Base-by-base conservation (phyloP, 2,329 filamentous ascomycete species). In the Acarospora socialis region DNA sequence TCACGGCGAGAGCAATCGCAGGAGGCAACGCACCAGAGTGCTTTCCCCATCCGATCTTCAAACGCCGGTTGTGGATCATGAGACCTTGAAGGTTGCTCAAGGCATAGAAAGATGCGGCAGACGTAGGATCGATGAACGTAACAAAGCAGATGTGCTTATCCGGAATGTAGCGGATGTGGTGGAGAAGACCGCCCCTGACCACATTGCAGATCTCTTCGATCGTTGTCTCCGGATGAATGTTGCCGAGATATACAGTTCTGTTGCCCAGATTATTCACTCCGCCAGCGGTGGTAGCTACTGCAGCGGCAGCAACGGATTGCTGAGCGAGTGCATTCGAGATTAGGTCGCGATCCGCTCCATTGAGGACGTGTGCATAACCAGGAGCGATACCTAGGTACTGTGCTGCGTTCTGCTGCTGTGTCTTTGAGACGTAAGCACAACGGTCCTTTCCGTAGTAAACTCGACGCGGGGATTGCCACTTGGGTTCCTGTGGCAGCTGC, bases 71-170 rank as follows among this genome's bases (percentile, higher is more conserved):
- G 63, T 98, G 90, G 48, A 98, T 98, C 90, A 98, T 98, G 43
- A 98, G 64, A 15, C 90, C 90, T 54, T 98, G 90, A 17, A 98
- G 66, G 59, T 95, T 95, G 69, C 86, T 94, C 38, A 98, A 65
- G 24, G 90, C 90, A 49, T 94, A 98, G 65, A 98, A 98, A 1
- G 87, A 94, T 23, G 90, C 90, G 15, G 90, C 90, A 3, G 90
- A 92, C 15, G 90, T 98, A 6, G 90, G 90, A 51, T 98, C 90
- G 55, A 98, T 95, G 60, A 98, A 98, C 1, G 90, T 98, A 35
- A 98, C 90, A 52, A 98, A 98, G 67, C 90, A 98, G 46, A 98
- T 98, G 61, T 98, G 90, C 72, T 98, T 98, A 64, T 98, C 90
- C 5, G 90, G 90, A 47, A 98, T 98, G 60, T 95, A 98, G 46